Conservation (phyloP, 2,329 filamentous ascomycete species). For the Monilinia vaccinii-corymbosi region DNA sequence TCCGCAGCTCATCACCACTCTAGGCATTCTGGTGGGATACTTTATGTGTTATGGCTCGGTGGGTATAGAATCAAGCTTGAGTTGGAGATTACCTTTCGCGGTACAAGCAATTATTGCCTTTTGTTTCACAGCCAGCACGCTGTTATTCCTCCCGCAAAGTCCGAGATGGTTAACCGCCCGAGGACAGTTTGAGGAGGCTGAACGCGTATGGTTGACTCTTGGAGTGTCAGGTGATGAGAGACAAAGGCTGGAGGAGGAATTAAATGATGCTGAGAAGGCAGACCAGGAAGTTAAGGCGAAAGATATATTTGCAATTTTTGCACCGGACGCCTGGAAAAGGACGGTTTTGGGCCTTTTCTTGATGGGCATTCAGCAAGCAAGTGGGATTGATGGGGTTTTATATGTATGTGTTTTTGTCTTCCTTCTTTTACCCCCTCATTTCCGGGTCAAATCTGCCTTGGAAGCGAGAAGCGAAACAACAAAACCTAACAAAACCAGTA, state of each 20-base stretch:
- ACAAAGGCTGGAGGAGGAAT: constrained; percentile 19
- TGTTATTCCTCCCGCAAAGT: constrained; percentile 42
- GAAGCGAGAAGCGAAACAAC: neutral
- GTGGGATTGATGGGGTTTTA: constrained; percentile 53
- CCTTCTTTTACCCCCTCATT: neutral
- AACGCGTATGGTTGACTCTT: constrained; percentile 29
- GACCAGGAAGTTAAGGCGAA: constrained; percentile 13
- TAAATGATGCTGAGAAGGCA: constrained; percentile 6
- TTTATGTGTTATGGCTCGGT: constrained; percentile 51
- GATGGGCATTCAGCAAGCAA: constrained; percentile 50
- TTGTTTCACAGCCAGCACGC: constrained; percentile 31
- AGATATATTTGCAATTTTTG: constrained; percentile 27
- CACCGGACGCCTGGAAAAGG: constrained; percentile 36
- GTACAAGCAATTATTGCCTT: constrained; percentile 37
- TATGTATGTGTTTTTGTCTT: constrained; percentile 37
- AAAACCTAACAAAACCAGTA: constrained; percentile 35
- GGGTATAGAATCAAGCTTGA: constrained; percentile 36
- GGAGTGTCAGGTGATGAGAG: constrained; percentile 21
- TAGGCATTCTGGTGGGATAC: constrained; percentile 45
- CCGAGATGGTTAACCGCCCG: constrained; percentile 47
- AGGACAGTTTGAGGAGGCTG: constrained; percentile 39
- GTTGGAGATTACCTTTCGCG: constrained; percentile 49
- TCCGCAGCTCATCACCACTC: constrained; percentile 43
- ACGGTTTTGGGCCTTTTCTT: constrained; percentile 47
- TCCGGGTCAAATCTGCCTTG: neutral